Conservation (phyloP, 2,329 filamentous ascomycete genomes). For the Metarhizium humberi region DNA sequence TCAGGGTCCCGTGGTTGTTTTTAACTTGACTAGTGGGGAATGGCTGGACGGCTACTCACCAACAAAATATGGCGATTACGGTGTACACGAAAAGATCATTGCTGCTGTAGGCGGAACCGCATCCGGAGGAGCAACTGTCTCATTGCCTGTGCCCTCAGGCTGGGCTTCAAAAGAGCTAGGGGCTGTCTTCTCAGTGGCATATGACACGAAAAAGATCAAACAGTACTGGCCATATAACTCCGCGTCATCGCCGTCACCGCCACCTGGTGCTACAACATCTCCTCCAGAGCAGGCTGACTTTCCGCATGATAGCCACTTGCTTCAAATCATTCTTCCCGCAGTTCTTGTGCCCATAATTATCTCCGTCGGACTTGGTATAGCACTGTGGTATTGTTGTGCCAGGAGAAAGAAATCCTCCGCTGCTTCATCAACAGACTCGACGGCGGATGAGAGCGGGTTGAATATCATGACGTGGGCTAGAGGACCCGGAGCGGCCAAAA, state of each 20-base stretch:
- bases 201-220: conserved; percentile 46
- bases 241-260: conserved; percentile 1
- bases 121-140: conserved; percentile 60
- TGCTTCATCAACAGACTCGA: conserved; percentile 25
- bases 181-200: conserved; percentile 43
- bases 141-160: conserved; percentile 47
- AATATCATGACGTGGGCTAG: conserved; percentile 45
- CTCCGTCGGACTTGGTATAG: conserved; percentile 21
- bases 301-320: not conserved
- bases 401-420: conserved; percentile 27
- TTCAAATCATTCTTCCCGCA: conserved; percentile 8
- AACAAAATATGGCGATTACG: conserved; percentile 52
- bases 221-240: conserved; percentile 52
- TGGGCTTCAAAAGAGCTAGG: conserved; percentile 42
- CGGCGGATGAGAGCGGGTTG: conserved; percentile 36
- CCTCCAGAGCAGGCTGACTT: not conserved
- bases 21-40: conserved; percentile 59
- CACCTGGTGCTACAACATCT: not conserved
- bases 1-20: conserved; percentile 50
- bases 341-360: conserved; percentile 8
- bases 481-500: conserved; percentile 33
- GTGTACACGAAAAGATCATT: conserved; percentile 55
- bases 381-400: conserved; percentile 43
- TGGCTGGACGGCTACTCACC: conserved; percentile 69
- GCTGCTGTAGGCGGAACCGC: conserved; percentile 58